These are phyloP conservation scores for Colletotrichum sp. DNA, from an alignment of 2,329 filamentous ascomycete species.

Conservation along the genomic window DNA sequence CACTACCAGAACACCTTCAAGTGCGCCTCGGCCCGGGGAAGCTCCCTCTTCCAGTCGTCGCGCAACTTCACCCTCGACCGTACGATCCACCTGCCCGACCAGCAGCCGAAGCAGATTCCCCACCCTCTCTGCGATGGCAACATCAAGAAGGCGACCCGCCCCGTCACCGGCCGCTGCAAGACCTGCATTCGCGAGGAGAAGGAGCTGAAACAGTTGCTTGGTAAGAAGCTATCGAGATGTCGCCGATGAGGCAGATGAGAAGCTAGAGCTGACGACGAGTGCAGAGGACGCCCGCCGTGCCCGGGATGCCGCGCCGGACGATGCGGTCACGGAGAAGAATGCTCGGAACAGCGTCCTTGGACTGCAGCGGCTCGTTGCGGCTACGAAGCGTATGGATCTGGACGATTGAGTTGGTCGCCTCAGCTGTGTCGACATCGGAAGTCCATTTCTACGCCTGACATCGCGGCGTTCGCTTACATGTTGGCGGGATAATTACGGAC, in stretches of 20 bases:
- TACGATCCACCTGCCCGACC: slow-evolving; percentile 12
- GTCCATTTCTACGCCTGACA: background rate
- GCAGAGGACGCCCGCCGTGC: background rate
- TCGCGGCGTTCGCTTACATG: background rate
- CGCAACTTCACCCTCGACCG: slow-evolving; percentile 19
- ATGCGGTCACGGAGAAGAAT: background rate
- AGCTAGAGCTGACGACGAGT: background rate
- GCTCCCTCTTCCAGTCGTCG: background rate
- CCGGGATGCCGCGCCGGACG: background rate
- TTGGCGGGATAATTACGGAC: background rate
- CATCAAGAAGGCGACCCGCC: slow-evolving; percentile 23
- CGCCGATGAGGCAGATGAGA: background rate
- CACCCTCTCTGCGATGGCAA: slow-evolving; percentile 22
- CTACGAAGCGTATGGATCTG: slow-evolving; percentile 1
- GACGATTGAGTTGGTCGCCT: background rate
- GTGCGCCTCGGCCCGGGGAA: slow-evolving; percentile 30
- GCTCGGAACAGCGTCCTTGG: slow-evolving; percentile 14
- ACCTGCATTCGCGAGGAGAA: slow-evolving; percentile 17
- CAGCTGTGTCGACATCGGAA: background rate
- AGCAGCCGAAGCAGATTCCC: slow-evolving; percentile 21
- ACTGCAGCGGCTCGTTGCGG: slow-evolving; percentile 12
- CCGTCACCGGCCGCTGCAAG: slow-evolving; percentile 25
- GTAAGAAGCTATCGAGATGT: background rate
- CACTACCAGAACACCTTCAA: slow-evolving; percentile 38
- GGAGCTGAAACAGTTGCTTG: background rate